phyloP scores from a whole-genome alignment of 257 asterid species.

The Solanum tarapatanum region DNA sequence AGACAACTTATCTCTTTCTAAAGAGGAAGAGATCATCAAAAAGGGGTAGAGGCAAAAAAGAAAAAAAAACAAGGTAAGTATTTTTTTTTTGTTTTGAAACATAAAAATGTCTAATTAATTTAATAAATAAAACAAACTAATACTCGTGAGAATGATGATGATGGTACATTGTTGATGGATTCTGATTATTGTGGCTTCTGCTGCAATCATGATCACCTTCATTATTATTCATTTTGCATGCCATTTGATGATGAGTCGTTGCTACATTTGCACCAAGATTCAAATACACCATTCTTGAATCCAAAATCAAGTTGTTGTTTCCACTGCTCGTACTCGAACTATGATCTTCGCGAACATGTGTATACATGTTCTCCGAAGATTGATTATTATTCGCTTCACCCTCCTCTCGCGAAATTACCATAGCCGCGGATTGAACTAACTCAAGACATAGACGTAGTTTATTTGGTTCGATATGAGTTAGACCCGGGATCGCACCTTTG shows the following conservation, averaged over 20 bases:
- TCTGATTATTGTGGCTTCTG: slow-evolving; percentile 32
- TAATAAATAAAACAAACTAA: slow-evolving; percentile 8
- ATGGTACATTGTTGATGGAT: slow-evolving; percentile 37
- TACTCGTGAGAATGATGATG: slow-evolving; percentile 31
- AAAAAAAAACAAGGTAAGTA: neutral
- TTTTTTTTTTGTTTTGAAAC: neutral
- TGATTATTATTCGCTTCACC: slow-evolving; percentile 33
- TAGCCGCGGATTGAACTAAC: slow-evolving; percentile 85
- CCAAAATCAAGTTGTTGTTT: slow-evolving; percentile 26
- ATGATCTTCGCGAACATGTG: slow-evolving; percentile 42
- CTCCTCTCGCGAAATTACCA: slow-evolving; percentile 86
- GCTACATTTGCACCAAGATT: slow-evolving; percentile 40
- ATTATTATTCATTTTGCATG: slow-evolving; percentile 18
- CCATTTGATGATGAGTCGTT: slow-evolving; percentile 24
- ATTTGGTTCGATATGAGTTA: slow-evolving; percentile 77
- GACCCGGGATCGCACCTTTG: slow-evolving; percentile 86
- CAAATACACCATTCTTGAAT: slow-evolving; percentile 69
- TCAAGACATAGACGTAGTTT: slow-evolving; percentile 79
- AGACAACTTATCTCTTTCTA: neutral
- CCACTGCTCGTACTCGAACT: slow-evolving; percentile 30
- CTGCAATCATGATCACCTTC: slow-evolving; percentile 32
- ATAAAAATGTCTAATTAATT: neutral
- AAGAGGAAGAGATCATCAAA: neutral
- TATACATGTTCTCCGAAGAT: slow-evolving; percentile 30
- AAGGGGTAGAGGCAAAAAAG: neutral